Evolutionary conservation across 1,284 basidiomycete genomes (phyloP).

Genomic region (Ustilago lituana): DNA sequence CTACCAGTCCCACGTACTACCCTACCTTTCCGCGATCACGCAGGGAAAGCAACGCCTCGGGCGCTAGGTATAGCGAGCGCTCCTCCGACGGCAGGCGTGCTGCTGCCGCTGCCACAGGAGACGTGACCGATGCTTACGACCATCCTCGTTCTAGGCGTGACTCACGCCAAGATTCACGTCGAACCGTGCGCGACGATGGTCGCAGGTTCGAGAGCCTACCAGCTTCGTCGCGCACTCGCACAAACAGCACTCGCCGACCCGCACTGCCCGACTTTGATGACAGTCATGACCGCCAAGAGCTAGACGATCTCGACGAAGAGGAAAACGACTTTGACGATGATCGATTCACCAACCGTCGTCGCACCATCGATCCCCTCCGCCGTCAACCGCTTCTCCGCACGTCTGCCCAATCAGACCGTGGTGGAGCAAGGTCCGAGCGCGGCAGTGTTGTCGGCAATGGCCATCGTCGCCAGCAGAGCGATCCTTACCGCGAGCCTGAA

Average conservation of each 20-base stretch:
- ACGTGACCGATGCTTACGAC: slow-evolving; percentile 9
- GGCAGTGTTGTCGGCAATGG: slow-evolving; percentile 7
- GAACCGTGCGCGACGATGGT: slow-evolving; percentile 5
- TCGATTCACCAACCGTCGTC: slow-evolving; percentile 8
- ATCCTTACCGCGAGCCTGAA: slow-evolving; percentile 30
- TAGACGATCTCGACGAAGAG: slow-evolving; percentile 34
- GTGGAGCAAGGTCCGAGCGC: slow-evolving; percentile 11
- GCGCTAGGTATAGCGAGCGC: slow-evolving; percentile 24
- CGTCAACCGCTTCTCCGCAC: background rate
- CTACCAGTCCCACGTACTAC: slow-evolving; percentile 26
- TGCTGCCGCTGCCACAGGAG: slow-evolving; percentile 9
- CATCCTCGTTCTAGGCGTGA: slow-evolving; percentile 14
- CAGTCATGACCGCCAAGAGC: slow-evolving; percentile 12
- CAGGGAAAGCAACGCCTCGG: slow-evolving; percentile 14
- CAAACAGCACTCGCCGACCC: slow-evolving; percentile 21
- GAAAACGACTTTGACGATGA: slow-evolving; percentile 17
- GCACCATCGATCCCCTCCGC: slow-evolving; percentile 13
- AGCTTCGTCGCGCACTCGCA: slow-evolving; percentile 11
- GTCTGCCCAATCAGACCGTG: slow-evolving; percentile 18
- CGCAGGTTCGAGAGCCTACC: slow-evolving; percentile 28
- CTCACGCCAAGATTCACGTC: slow-evolving; percentile 13
- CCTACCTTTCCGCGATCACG: slow-evolving; percentile 32
- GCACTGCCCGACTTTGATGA: slow-evolving; percentile 25
- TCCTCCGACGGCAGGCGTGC: slow-evolving; percentile 27
- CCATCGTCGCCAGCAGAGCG: slow-evolving; percentile 30